These are phyloP conservation scores for Fragilaria crotonensis DNA, from an alignment of 108 stramenopile species.

Conservation along the genomic window DNA sequence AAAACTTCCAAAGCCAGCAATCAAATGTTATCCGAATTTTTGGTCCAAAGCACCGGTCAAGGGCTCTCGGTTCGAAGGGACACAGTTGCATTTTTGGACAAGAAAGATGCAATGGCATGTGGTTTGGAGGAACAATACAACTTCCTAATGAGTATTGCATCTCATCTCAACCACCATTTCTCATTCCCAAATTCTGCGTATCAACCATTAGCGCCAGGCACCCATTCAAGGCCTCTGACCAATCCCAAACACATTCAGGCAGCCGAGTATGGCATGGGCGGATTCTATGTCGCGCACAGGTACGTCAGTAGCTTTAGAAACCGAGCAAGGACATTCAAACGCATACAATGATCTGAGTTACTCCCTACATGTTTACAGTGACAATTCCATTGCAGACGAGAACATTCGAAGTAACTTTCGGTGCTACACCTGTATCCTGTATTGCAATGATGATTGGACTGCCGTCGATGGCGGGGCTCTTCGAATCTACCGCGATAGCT, in stretches of 20 bases:
- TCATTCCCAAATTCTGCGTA: not conserved
- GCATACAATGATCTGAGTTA: no score
- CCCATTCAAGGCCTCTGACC: conserved; percentile 17
- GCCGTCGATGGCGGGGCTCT: conserved; percentile 26
- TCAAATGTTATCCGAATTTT: conserved; percentile 4
- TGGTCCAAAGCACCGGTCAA: conserved; percentile 18
- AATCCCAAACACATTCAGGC: conserved; percentile 25
- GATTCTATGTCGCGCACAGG: conserved; percentile 33
- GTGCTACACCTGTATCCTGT: conserved; percentile 26
- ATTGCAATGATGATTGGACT: conserved; percentile 33
- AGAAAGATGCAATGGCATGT: conserved; percentile 15
- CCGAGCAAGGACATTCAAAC: not conserved
- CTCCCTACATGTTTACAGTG: no score
- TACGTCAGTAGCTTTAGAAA: no score
- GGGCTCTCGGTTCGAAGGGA: conserved; percentile 15
- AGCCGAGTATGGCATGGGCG: conserved; percentile 27
- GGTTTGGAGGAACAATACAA: conserved; percentile 30
- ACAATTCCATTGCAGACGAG: conserved; percentile 8
- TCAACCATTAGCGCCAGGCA: conserved; percentile 26
- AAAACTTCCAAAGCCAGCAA: no score
- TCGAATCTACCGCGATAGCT: conserved; percentile 18
- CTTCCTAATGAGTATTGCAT: conserved; percentile 22
- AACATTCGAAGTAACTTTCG: conserved; percentile 21
- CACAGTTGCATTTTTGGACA: conserved; percentile 27
- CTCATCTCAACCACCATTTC: conserved; percentile 26